Conservation (phyloP, 192 early-diverging fungal species). For the Coemansia sp. region DNA sequence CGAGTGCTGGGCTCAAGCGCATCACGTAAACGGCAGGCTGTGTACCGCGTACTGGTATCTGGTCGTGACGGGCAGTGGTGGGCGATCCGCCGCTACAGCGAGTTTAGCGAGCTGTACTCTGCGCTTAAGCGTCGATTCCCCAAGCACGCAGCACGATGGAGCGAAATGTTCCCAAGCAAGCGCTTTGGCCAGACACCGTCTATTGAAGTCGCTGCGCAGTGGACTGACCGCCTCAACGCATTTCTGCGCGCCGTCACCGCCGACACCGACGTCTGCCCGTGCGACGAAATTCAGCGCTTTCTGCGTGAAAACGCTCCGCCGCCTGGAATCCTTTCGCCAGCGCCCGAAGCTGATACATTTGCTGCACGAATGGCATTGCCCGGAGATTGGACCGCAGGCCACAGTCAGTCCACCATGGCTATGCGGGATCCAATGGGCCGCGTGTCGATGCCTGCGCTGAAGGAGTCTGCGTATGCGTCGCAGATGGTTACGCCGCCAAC, state of each 20-base stretch:
- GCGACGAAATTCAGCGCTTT: constrained; percentile 46
- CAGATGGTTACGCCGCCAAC: constrained; percentile 29
- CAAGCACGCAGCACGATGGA: constrained; percentile 25
- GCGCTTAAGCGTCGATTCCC: constrained; percentile 33
- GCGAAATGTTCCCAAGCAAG: constrained; percentile 43
- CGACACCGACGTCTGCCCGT: constrained; percentile 39
- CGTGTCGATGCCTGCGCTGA: constrained; percentile 51
- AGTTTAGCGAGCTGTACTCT: constrained; percentile 46
- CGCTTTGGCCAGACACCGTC: constrained; percentile 38
- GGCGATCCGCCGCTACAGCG: constrained; percentile 45
- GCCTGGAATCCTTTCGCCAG: constrained; percentile 15
- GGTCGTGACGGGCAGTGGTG: constrained; percentile 49
- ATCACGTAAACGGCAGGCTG: constrained; percentile 29
- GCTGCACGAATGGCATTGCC: constrained; percentile 33
- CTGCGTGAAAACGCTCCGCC: constrained; percentile 32
- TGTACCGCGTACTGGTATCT: constrained; percentile 52
- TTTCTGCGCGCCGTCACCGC: constrained; percentile 45
- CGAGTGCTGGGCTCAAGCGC: constrained; percentile 10
- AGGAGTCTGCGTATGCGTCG: constrained; percentile 18
- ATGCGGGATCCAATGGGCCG: constrained; percentile 37
- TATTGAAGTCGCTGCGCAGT: constrained; percentile 38
- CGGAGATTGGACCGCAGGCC: constrained; percentile 7
- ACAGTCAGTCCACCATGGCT: neutral
- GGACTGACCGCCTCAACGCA: constrained; percentile 45
- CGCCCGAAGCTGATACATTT: constrained; percentile 8